phyloP scores from a whole-genome alignment of 306 rosid species.

The Begonia peltatifolia region DNA sequence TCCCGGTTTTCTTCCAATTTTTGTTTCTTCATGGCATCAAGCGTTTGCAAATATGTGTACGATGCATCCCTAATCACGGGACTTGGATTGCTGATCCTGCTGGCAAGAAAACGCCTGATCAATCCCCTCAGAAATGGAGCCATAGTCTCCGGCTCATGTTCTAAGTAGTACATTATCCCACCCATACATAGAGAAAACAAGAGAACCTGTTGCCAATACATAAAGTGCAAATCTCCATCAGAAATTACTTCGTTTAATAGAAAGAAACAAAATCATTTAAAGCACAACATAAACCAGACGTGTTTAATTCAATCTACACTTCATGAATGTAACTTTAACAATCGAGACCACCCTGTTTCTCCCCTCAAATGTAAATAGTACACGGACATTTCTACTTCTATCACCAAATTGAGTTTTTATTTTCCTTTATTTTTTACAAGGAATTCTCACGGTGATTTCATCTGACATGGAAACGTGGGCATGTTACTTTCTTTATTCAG shows the following conservation, averaged over 20 bases:
- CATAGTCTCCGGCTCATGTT: conserved; percentile 90
- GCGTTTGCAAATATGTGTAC: conserved; percentile 41
- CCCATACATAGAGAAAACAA: conserved; percentile 85
- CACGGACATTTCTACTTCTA: too few relatives aligned
- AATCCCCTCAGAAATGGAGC: conserved; percentile 83
- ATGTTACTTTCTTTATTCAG: too few relatives aligned
- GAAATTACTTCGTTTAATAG: too few relatives aligned
- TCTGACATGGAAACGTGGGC: too few relatives aligned
- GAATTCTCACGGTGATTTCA: too few relatives aligned
- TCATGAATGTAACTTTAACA: too few relatives aligned
- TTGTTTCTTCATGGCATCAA: conserved; percentile 45
- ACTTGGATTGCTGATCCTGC: conserved; percentile 80
- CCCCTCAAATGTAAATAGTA: too few relatives aligned
- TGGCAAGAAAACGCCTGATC: conserved; percentile 89
- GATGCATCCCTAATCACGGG: conserved; percentile 32
- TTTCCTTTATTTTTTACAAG: too few relatives aligned
- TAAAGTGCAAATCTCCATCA: conserved; percentile 1
- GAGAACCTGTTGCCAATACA: conserved; percentile 39
- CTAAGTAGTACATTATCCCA: conserved; percentile 92
- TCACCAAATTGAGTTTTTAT: too few relatives aligned
- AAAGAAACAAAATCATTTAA: too few relatives aligned
- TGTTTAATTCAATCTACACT: background rate
- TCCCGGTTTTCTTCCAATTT: conserved; percentile 25
- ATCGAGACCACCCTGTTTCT: too few relatives aligned
- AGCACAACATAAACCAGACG: background rate